Base-by-base conservation (phyloP, 23 red algal genomes). In the Gracilaria gracilis region DNA sequence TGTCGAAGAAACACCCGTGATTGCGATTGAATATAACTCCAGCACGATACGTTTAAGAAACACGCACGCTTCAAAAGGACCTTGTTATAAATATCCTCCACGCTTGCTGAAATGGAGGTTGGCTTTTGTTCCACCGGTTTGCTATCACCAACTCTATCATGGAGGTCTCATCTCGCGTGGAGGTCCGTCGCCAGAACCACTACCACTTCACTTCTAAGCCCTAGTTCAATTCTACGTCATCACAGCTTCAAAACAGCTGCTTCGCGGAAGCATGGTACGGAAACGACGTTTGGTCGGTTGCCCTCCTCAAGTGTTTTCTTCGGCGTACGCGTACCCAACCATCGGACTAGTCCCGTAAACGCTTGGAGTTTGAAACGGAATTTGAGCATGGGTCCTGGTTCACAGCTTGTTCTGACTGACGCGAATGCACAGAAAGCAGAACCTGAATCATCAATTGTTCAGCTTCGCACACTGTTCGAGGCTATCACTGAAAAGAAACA, bases 391-490 rank as follows among this genome's bases (percentile, higher is more conserved):
- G 39, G 36, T 1, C 69, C 69, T 47, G 15, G 9, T 21, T 75
- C 37, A 12, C 69, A 75, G 39, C 34, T 40, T 44, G 37, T 46
- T 32, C 11, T 47, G n/a, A 44, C 69, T 75, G 39, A 40, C 1
- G 13, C 11, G 7, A 75, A 47, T 46, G 37, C 15, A 2, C 42
- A 75, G 69, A 47, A 75, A 75, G 15, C 4, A 46, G 39, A 40
- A 15, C 69, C 69, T 7, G 69, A 75, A 46, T 75, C 69, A 75
- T 20, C 37, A 9, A 75, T 75, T 75, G 69, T 75, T n/a, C 37
- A 75, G n/a, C 69, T 75, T 47, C 69, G 69, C 35, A 24, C 19
- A 46, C 69, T 37, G n/a, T 75, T 75, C 16, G 69, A 75, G 5
- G 29, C 13, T 15, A 40, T 75, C 35, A 75, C 9, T 1, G 39